Base-by-base conservation (phyloP, 1,284 basidiomycete genomes). In the Austroboletus niveus region DNA sequence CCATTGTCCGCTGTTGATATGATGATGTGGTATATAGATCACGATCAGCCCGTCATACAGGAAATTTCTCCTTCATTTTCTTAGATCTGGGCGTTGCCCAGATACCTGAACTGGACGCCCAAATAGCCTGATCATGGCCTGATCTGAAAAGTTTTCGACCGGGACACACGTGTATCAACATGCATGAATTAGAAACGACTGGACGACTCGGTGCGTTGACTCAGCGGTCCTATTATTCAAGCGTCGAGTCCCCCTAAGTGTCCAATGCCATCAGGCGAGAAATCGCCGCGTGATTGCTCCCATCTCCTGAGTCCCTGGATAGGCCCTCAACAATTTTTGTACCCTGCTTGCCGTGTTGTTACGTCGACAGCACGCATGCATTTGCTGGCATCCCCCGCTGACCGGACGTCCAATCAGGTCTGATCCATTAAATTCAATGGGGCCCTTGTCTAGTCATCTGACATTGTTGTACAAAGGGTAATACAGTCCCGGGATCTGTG, bases 161-260 rank as follows among this genome's bases (percentile, higher is more conserved):
- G 47, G 35, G 34, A 6, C 22, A 55, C 65, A 68, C 63, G 62
- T 66, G 62, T 52, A 62, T 63, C 60, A 60, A 53, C 51, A 61
- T 48, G 60, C 48, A 50, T 12, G 42, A 30, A 45, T 43, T 39
- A 42, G 39, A 52, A 50, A 53, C 49, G 40, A 46, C 45, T 45
- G 40, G 42, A 44, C 49, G 42, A 17, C 14, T 17, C 2, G 36
- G 51, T 42, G 44, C 41, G 35, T 47, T 48, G 48, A 22, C 48
- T 52, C 52, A 46, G 36, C 38, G 45, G 8, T 32, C 52, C 36
- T 43, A 24, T 57, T 43, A 24, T 57, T 47, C 30, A 47, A 49
- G 29, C 34, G 49, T 42, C 52, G 35, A 29, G 51, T 55, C 51
- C 53, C 58, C 54, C 49, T 54, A 22, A 40, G 45, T 53, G 53